Percentiles rank a stretch among this genome's conserved stretches.
Evolutionary conservation across 352 stramenopile species (phyloP).

Genomic region (Phytophthora niederhauseri): DNA sequence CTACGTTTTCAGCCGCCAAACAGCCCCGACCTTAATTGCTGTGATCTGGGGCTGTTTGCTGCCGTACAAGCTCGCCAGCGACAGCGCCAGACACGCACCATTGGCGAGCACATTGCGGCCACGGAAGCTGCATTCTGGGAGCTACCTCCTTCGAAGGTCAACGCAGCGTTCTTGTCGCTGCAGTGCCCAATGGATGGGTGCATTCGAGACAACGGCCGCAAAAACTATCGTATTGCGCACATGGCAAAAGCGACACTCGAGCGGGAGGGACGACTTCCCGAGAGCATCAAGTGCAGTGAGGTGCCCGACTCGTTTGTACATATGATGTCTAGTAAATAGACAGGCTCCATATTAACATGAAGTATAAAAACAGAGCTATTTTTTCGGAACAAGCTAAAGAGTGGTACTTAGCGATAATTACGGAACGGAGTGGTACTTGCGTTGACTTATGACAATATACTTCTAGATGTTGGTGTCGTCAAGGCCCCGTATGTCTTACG

Average conservation of each 20-base stretch:
- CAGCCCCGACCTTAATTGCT: slow-evolving; percentile 10
- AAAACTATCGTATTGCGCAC: slow-evolving; percentile 8
- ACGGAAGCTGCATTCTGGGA: slow-evolving; percentile 9
- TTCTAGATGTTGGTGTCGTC: too few relatives aligned
- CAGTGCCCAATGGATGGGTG: slow-evolving; percentile 18
- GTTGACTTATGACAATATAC: too few relatives aligned
- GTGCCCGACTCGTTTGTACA: slow-evolving; percentile 3
- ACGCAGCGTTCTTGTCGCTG: slow-evolving; percentile 14
- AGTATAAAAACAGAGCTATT: slow-evolving; percentile 1
- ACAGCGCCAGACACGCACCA: neutral
- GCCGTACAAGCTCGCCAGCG: neutral
- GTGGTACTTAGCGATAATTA: slow-evolving; percentile 2
- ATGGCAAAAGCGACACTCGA: slow-evolving; percentile 14
- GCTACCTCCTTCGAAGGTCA: slow-evolving; percentile 7
- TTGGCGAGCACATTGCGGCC: slow-evolving; percentile 4
- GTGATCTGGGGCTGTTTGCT: slow-evolving; percentile 9
- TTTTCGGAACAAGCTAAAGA: slow-evolving; percentile 7
- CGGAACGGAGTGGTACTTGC: slow-evolving; percentile 1
- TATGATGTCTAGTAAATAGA: slow-evolving; percentile 13
- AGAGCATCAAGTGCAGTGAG: slow-evolving; percentile 1
- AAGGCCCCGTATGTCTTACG: too few relatives aligned
- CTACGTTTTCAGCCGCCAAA: slow-evolving; percentile 13
- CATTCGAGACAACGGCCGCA: slow-evolving; percentile 6
- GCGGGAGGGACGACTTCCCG: slow-evolving; percentile 25
- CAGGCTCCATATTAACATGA: slow-evolving; percentile 11